Base-by-base conservation (phyloP, 306 rosid genomes). In the Trichosanthes truncata region DNA sequence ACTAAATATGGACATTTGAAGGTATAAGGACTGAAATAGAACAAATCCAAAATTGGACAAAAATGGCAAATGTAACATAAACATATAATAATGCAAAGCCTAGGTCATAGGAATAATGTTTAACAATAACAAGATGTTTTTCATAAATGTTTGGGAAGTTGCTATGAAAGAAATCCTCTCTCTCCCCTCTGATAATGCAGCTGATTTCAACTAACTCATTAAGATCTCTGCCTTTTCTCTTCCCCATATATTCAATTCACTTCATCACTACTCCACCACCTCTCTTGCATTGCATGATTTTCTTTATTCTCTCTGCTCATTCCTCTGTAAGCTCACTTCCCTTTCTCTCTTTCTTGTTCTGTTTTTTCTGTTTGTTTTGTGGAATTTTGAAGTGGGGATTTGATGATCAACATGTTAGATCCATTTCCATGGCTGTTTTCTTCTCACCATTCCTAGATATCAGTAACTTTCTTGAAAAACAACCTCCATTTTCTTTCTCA, bases 171-270 rank as follows among this genome's bases (percentile, higher is more conserved):
- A 43, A 43, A 8, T 8, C 48, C 12, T 7, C 48, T 9, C 48
- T 6, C 46, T 9, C 48, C 12, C 48, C 9, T 51, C 26, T n/a
- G n/a, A 59, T 59, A 59, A 59, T 61, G 36, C 14, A 61, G 2
- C n/a, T 33, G 45, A 29, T 18, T 68, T 33, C 75, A 68, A 68
- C 75, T 40, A 68, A 68, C 75, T 40, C 75, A 68, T 40, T 68
- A 40, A 68, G 2, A 68, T 68, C 33, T 26, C 75, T 68, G 29
- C 12, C 75, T 6, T 41, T 21, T 40, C 33, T 69, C 18, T n/a
- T n/a, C 14, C 74, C 26, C n/a, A 36, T 67, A 67, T 74, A 74
- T 49, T 74, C 13, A 49, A 18, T 31, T 49, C 29, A 33, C 9
- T 73, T 65, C 43, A 65, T n/a, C 41, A 73, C 18, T 73, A 2